Conservation (phyloP, 2,329 filamentous ascomycete genomes). For the Curvularia sp. region DNA sequence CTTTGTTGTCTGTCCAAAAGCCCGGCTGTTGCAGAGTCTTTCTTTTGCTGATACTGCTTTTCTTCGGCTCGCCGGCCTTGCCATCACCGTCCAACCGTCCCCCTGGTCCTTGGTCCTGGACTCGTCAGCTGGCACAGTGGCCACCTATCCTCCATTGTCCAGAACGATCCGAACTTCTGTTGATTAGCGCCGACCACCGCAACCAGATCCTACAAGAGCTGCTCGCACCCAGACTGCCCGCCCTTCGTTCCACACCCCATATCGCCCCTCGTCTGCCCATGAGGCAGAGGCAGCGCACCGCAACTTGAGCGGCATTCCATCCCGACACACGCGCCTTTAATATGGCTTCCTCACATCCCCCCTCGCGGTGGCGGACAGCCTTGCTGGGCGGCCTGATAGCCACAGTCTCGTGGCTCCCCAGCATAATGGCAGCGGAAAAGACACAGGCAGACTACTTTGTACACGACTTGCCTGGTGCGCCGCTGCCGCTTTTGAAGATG, state of each 20-base stretch:
- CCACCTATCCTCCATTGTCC: conserved; percentile 34
- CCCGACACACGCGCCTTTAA: conserved; percentile 22
- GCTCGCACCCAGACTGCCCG: neutral
- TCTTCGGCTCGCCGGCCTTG: neutral
- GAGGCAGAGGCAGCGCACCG: conserved; percentile 44
- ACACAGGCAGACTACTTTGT: conserved; percentile 89
- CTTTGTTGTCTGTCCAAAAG: neutral
- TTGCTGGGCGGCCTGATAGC: conserved; percentile 43
- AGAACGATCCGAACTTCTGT: conserved; percentile 23
- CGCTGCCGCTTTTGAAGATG: conserved; percentile 87
- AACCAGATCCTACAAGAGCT: conserved; percentile 7
- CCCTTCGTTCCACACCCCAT: neutral
- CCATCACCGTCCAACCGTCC: neutral
- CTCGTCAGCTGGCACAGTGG: conserved; percentile 38
- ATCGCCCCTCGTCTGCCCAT: conserved; percentile 29
- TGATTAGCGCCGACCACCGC: neutral
- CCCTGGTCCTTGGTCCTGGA: conserved; percentile 14
- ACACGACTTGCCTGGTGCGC: conserved; percentile 81
- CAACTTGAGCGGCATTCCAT: conserved; percentile 27
- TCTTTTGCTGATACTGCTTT: conserved; percentile 2
- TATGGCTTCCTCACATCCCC: conserved; percentile 37
- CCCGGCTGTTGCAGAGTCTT: neutral
- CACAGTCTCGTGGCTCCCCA: conserved; percentile 43
- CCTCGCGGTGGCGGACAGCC: conserved; percentile 44
- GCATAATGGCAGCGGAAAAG: conserved; percentile 53